Conservation (phyloP, 148 eudicot genomes). For the Rhododendron henanense region DNA sequence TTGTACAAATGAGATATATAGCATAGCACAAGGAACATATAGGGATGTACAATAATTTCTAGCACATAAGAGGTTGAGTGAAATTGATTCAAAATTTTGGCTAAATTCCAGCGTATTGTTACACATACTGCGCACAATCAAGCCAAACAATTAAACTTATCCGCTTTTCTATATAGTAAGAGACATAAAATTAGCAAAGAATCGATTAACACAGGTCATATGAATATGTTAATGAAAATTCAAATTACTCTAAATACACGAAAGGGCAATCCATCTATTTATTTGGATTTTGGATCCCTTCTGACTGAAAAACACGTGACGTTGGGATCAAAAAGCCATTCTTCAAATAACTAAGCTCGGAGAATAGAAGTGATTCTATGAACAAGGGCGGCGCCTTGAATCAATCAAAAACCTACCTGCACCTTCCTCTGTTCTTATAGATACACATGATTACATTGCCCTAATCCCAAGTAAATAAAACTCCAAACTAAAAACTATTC, state of each 20-base stretch:
- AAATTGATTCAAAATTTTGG: slow-evolving; percentile 11
- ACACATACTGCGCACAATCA: not conserved
- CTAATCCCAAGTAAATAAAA: not conserved
- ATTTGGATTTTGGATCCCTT: no score
- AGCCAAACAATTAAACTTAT: not conserved
- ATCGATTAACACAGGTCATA: not conserved
- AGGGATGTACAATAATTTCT: slow-evolving; percentile 20
- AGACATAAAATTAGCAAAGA: not conserved
- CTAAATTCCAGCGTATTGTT: not conserved
- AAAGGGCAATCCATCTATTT: no score
- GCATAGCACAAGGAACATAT: not conserved
- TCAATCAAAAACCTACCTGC: not conserved
- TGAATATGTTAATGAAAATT: not conserved
- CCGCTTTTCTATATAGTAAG: not conserved
- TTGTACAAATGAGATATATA: slow-evolving; percentile 20
- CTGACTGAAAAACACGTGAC: not conserved
- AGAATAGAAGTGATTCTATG: not conserved
- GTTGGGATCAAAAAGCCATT: not conserved
- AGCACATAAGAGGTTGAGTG: slow-evolving; percentile 14
- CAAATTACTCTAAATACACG: not conserved
- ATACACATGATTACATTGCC: not conserved
- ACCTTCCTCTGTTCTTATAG: not conserved
- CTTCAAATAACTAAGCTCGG: not conserved
- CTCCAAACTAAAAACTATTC: not conserved
- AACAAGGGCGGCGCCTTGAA: not conserved